Base-by-base conservation (phyloP, 208 protist species). In the Wallacemonas rigidus region DNA sequence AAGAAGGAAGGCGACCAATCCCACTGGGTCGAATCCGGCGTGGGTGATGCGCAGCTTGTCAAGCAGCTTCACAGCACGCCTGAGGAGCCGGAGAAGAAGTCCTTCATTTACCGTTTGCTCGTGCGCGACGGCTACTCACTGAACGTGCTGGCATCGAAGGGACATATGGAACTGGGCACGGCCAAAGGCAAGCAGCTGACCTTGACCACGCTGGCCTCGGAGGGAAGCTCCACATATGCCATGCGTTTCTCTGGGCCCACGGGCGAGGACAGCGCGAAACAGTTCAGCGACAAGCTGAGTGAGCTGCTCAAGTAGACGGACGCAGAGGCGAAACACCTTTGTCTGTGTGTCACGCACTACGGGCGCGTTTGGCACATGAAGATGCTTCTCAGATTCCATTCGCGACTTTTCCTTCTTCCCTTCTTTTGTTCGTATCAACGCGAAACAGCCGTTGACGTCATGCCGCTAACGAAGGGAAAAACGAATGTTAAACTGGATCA, bases 111-210 rank as follows among this genome's bases (percentile, higher is more conserved):
- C 69, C 90, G 90, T 38, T 77, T 95, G 35, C 81, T 91, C 67
- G 87, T 95, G 54, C 90, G 90, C 38, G 87, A 91, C 76, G 90
- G 90, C 61, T 93, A 93, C 76, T 79, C 86, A 15, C 80, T 95
- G 43, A 95, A 95, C 69, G 75, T 76, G 2, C 63, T 69, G 15
- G 55, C 93, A 9, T 73, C 61, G 58, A 82, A 83, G 64, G 82
- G 83, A 15, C 60, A 67, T 26, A 81, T 95, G 48, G 43, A 78
- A 11, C 56, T 95, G 0, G 78, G 61, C 44, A 86, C 84, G 60
- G 69, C 70, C 17, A 77, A 90, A 35, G 76, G 78, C 2, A 88
- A 81, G 69, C 82, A 91, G 63, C 56, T 88, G 35, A 82, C 88
- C 38, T 77, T 95, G 61, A 60, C 87, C 12, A 70, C 87, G 8